Percentiles rank a stretch among this genome's conserved stretches.
Evolutionary conservation across 345 rosid species (phyloP).

Genomic region (Sonneratia caseolaris): DNA sequence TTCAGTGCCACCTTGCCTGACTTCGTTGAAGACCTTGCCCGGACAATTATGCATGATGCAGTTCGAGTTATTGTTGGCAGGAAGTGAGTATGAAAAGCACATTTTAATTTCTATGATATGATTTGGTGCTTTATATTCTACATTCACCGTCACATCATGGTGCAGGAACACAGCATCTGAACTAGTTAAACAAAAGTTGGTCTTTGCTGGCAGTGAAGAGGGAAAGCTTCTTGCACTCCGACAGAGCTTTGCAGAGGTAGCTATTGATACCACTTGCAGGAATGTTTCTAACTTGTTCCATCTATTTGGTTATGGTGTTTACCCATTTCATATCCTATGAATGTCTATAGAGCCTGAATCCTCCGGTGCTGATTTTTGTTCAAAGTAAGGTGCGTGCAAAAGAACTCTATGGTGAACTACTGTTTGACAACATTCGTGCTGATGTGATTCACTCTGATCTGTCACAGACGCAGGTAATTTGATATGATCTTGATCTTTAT

Average conservation of each 20-base stretch:
- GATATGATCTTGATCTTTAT: conserved; percentile 7
- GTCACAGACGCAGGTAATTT: conserved; percentile 54
- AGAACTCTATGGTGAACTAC: conserved; percentile 75
- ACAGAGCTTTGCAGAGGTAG: conserved; percentile 90
- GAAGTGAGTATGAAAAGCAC: conserved; percentile 43
- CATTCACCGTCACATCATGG: conserved; percentile 1
- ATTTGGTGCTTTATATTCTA: background rate
- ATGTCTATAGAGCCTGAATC: conserved; percentile 66
- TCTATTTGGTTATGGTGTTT: conserved; percentile 12
- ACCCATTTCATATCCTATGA: background rate
- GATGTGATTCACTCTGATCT: conserved; percentile 80
- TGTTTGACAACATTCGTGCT: conserved; percentile 62
- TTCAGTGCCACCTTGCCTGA: conserved; percentile 99
- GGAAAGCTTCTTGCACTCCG: conserved; percentile 89
- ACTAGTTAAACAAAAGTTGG: conserved; percentile 74
- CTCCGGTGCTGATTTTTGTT: conserved; percentile 77
- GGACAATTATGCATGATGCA: conserved; percentile 92
- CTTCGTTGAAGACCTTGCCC: conserved; percentile 89
- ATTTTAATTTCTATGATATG: background rate
- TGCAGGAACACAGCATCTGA: conserved; percentile 82
- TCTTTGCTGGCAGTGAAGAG: conserved; percentile 88
- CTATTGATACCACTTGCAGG: background rate
- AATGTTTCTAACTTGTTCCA: conserved; percentile 12
- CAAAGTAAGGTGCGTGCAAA: conserved; percentile 91
- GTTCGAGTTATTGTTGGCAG: conserved; percentile 85